Base-by-base conservation (phyloP, 805 yeast genomes). In the Yarrowia hollandica region DNA sequence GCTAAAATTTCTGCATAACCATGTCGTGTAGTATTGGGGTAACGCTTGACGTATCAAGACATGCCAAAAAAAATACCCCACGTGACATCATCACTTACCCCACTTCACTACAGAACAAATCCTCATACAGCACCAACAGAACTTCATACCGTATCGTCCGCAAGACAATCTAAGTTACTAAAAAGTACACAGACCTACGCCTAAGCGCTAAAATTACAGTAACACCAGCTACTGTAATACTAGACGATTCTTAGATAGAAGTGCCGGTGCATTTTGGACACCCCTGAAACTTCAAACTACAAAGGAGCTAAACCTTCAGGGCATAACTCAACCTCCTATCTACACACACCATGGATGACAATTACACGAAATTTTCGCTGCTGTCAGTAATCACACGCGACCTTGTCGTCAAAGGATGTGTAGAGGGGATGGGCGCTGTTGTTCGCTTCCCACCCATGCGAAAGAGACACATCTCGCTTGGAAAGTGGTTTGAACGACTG, bases 361-460 rank as follows among this genome's bases (percentile, higher is more conserved):
- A 44, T 15, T 44, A 44, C 52, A 5, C 28, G 35, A 44, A 44
- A 25, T 44, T 44, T 25, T 44, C 52, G 35, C 10, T 44, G 16
- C 14, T 44, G 14, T 44, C 52, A 7, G 52, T 28, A 25, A 28
- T 44, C 4, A 44, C 52, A 5, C 52, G 52, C 34, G 35, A 44
- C 28, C 23, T 44, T 25, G 52, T 21, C 35, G 28, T 35, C 8
- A 12, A n/a, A n/a, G 52, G 52, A 21, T 26, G 25, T 8, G 35
- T 44, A 4, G 35, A 44, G 8, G 52, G 52, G 5, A 44, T 26
- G 5, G 52, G 52, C 10, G 12, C 35, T 7, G 22, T 21, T 8
- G 35, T 44, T 18, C 52, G 52, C 4, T 44, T 28, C 9, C 52
- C 52, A 1, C 52, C 34, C 9, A 6, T 44, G n/a, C 23, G 16